Conservation (phyloP, 257 asterid genomes). For the Solanum megistacrolobum region DNA sequence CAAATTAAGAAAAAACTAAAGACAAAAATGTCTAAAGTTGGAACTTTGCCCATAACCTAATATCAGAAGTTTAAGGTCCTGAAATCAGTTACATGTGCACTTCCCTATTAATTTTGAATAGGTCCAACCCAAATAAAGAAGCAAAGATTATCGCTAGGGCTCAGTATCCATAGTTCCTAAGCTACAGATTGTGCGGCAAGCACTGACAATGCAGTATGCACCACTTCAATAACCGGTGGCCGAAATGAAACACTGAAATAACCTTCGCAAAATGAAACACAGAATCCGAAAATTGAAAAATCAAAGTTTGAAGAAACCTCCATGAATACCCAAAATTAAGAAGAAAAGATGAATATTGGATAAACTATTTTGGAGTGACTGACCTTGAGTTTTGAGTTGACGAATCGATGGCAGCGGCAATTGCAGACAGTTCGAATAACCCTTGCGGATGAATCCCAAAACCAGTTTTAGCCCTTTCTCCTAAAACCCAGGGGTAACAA, state of each 20-base stretch:
- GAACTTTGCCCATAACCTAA: background rate
- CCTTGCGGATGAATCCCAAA: background rate
- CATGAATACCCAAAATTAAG: background rate
- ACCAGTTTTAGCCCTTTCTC: background rate
- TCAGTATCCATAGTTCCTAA: background rate
- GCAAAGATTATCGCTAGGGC: background rate
- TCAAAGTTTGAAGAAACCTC: background rate
- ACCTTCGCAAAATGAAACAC: background rate
- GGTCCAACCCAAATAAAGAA: background rate
- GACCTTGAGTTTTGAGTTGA: background rate
- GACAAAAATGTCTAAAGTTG: background rate
- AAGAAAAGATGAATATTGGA: background rate
- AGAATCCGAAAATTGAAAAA: background rate
- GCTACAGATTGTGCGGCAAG: background rate
- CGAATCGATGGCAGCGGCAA: background rate
- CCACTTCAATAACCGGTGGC: background rate
- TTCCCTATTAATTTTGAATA: background rate
- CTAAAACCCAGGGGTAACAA: background rate
- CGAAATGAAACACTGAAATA: background rate
- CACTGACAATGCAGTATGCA: background rate
- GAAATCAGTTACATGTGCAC: background rate
- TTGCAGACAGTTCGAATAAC: background rate
- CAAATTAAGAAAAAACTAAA: background rate
- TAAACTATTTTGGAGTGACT: background rate
- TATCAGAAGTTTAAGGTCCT: background rate